Evolutionary conservation across 768 basidiomycete species (phyloP).

Genomic region (Peribolospora baueri): DNA sequence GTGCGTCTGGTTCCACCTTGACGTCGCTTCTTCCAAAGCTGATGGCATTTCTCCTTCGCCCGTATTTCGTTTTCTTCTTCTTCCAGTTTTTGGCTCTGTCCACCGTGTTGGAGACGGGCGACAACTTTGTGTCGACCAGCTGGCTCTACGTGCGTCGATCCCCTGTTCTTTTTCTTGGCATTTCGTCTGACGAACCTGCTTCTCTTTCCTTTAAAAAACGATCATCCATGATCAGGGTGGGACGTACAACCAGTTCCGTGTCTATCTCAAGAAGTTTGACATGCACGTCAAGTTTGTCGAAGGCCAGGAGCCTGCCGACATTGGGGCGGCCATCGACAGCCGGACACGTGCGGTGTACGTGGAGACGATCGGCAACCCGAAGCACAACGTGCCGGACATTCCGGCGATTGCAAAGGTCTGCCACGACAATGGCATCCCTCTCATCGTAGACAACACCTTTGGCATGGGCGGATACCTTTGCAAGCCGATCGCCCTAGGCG

Average conservation of each 20-base stretch:
- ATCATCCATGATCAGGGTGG: slow-evolving; percentile 24
- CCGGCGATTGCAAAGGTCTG: slow-evolving; percentile 45
- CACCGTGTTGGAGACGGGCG: slow-evolving; percentile 33
- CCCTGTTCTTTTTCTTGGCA: background rate
- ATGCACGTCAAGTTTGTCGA: slow-evolving; percentile 33
- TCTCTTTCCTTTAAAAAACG: slow-evolving; percentile 35
- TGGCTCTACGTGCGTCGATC: slow-evolving; percentile 28
- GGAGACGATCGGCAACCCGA: slow-evolving; percentile 52
- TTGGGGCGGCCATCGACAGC: slow-evolving; percentile 42
- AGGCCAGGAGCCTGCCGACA: slow-evolving; percentile 30
- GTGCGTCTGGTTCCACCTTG: slow-evolving; percentile 37
- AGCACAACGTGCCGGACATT: slow-evolving; percentile 35
- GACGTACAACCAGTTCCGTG: background rate
- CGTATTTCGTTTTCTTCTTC: too few relatives aligned
- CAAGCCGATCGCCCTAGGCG: slow-evolving; percentile 43
- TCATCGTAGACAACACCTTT: slow-evolving; percentile 35
- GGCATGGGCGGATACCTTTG: slow-evolving; percentile 29
- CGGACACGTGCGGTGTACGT: slow-evolving; percentile 32
- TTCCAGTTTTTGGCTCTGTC: background rate
- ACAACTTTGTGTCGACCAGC: slow-evolving; percentile 50
- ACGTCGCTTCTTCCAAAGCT: background rate
- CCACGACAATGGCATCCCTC: slow-evolving; percentile 40
- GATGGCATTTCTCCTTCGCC: too few relatives aligned
- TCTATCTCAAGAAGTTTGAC: background rate
- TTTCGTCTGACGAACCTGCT: too few relatives aligned